Evolutionary conservation across 2,329 filamentous ascomycete genomes (phyloP).

Genomic region (Penicillium rolfsii): DNA sequence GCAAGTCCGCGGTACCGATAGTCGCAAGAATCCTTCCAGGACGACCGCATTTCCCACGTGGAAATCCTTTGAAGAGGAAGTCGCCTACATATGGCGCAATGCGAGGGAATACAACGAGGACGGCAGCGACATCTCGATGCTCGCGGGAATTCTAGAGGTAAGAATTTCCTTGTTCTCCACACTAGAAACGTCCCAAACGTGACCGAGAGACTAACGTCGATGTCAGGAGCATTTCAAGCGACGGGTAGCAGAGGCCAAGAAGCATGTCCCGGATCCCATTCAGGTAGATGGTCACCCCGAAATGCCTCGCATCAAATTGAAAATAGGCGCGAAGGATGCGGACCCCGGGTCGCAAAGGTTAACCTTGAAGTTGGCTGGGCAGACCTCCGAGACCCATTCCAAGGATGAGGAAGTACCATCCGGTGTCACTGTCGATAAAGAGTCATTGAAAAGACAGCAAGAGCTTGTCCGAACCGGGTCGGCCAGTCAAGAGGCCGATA

Average conservation of each 20-base stretch:
- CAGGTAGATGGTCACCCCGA: slow-evolving; percentile 42
- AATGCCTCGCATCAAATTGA: slow-evolving; percentile 79
- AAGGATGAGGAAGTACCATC: slow-evolving; percentile 48
- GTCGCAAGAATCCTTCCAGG: slow-evolving; percentile 63
- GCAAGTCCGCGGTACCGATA: slow-evolving; percentile 71
- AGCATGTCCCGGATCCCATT: slow-evolving; percentile 68
- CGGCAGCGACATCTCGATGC: slow-evolving; percentile 77
- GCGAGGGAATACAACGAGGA: slow-evolving; percentile 91
- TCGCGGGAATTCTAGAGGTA: slow-evolving; percentile 81
- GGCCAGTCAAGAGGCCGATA: slow-evolving; percentile 26
- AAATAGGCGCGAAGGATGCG: slow-evolving; percentile 57
- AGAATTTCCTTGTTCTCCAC: slow-evolving; percentile 14
- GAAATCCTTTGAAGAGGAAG: slow-evolving; percentile 77
- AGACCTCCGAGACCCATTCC: slow-evolving; percentile 54
- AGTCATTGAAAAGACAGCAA: slow-evolving; percentile 58
- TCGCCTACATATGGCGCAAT: slow-evolving; percentile 83
- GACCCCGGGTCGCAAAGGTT: slow-evolving; percentile 62
- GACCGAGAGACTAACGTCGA: slow-evolving; percentile 17
- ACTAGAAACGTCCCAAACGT: neutral
- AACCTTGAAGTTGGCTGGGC: slow-evolving; percentile 70
- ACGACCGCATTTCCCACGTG: slow-evolving; percentile 77
- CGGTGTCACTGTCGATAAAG: slow-evolving; percentile 58
- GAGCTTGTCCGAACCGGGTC: slow-evolving; percentile 56
- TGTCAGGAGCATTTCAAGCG: slow-evolving; percentile 68
- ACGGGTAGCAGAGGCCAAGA: slow-evolving; percentile 72